Base-by-base conservation (phyloP, 768 basidiomycete species). In the Russula sp. region DNA sequence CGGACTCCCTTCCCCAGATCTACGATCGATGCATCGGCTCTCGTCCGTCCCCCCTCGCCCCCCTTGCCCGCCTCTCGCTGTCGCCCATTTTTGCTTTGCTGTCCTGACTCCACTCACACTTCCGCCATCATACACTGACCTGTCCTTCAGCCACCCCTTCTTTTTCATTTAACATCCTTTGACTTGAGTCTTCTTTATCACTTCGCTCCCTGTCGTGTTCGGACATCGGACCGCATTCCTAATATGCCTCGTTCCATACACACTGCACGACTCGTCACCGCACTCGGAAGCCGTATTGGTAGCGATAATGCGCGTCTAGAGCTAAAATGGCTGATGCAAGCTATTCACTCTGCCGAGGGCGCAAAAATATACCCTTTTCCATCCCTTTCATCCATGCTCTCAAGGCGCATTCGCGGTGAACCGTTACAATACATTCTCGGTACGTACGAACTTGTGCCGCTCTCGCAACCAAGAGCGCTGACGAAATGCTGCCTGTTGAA, bases 341-440 rank as follows among this genome's bases (percentile, higher is more conserved):
- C 73, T 20, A 60, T 71, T 6, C 50, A 3, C 36, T 60, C 54
- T 41, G 48, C 56, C 35, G 14, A n/a, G 56, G 1, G 6, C n/a
- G 13, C 34, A 20, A 54, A 22, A 22, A 47, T 5, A 42, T 54
- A 10, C 29, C 52, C 36, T 46, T 66, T 72, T 51, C 74, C 79
- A 36, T 50, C 72, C 9, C 51, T 77, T n/a, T 48, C 65, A 11
- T 69, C 74, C 32, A 79, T 88, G 78, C 78, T 94, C 42, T 69
- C 72, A 18, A 80, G 88, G 20, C 76, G 93, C 66, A 69, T 79
- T 34, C 63, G 67, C 16, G 89, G 90, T 11, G 90, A 93, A 73
- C 93, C 93, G 0, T 77, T 97, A 18, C 92, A 95, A 71, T 97
- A 95, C 73, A 91, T 97, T 67, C 78, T 97, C 54, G 93, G 93